Evolutionary conservation across 1,284 basidiomycete genomes (phyloP).

Genomic region (Pholiota adiposa): DNA sequence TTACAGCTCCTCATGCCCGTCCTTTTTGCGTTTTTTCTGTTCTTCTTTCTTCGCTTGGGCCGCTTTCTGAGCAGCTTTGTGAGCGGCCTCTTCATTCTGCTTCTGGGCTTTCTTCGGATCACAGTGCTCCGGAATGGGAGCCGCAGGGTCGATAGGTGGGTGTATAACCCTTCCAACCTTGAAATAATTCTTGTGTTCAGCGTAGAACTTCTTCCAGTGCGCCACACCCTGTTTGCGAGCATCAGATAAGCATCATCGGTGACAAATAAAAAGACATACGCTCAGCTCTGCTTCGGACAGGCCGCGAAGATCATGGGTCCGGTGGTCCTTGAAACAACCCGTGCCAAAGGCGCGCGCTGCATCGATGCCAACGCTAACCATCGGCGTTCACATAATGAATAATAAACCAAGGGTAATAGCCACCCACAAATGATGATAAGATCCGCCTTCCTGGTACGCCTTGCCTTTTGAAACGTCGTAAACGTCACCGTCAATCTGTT

Average conservation of each 20-base stretch:
- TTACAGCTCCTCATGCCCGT: constrained; percentile 33
- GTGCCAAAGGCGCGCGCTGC: constrained; percentile 91
- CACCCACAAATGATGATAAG: constrained; percentile 82
- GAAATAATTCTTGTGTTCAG: constrained; percentile 75
- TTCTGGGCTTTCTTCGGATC: constrained; percentile 51
- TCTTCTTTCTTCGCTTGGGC: constrained; percentile 27
- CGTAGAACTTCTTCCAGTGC: constrained; percentile 91
- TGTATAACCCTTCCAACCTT: constrained; percentile 80
- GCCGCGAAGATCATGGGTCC: constrained; percentile 89
- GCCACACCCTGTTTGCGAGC: constrained; percentile 60
- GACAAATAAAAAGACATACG: constrained; percentile 47
- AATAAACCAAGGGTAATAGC: constrained; percentile 7
- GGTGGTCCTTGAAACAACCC: constrained; percentile 89
- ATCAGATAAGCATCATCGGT: constrained; percentile 11
- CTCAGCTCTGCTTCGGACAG: constrained; percentile 71
- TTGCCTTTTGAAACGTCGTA: constrained; percentile 87
- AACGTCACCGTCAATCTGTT: constrained; percentile 88
- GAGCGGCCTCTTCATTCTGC: constrained; percentile 22
- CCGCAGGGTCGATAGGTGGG: constrained; percentile 76
- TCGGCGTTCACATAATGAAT: constrained; percentile 17
- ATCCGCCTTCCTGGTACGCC: constrained; percentile 90
- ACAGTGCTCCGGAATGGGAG: constrained; percentile 82
- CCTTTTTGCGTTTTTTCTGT: constrained; percentile 22
- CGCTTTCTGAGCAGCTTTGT: constrained; percentile 22
- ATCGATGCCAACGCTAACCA: constrained; percentile 79